phyloP scores from a whole-genome alignment of 306 rosid genomes.

The Argentina anserina region DNA sequence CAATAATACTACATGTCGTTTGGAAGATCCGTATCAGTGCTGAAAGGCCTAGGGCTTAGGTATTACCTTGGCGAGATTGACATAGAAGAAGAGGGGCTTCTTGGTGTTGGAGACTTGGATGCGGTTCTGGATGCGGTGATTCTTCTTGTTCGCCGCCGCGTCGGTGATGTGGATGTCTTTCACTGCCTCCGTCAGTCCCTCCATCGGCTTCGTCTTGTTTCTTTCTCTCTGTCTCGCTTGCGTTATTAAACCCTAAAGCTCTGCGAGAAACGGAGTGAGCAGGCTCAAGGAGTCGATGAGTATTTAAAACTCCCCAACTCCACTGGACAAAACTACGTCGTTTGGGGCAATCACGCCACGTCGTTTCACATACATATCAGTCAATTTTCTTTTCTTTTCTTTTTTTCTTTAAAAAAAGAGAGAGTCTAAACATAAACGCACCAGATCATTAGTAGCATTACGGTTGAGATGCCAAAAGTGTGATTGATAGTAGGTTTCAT shows the following conservation, averaged over 20 bases:
- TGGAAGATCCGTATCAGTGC: not conserved
- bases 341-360: too few species aligned
- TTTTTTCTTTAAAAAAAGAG: too few species aligned
- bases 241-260: constrained; percentile 7
- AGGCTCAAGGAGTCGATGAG: not conserved
- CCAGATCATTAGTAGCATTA: too few species aligned
- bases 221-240: not conserved
- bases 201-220: constrained; percentile 28
- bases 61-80: constrained; percentile 64
- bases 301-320: not conserved
- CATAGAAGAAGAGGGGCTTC: constrained; percentile 72
- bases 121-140: constrained; percentile 66
- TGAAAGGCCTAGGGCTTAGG: not conserved
- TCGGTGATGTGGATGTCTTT: constrained; percentile 48
- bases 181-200: constrained; percentile 52
- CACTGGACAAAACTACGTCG: not conserved
- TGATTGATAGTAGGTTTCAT: too few species aligned
- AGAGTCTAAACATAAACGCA: too few species aligned
- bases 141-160: constrained; percentile 31
- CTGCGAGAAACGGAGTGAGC: not conserved
- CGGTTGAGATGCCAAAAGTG: too few species aligned
- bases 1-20: not conserved
- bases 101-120: constrained; percentile 77
- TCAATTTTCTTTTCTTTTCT: too few species aligned
- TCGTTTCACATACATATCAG: too few species aligned